Evolutionary conservation across 345 rosid genomes (phyloP).

Genomic region (Lepidium africanum): DNA sequence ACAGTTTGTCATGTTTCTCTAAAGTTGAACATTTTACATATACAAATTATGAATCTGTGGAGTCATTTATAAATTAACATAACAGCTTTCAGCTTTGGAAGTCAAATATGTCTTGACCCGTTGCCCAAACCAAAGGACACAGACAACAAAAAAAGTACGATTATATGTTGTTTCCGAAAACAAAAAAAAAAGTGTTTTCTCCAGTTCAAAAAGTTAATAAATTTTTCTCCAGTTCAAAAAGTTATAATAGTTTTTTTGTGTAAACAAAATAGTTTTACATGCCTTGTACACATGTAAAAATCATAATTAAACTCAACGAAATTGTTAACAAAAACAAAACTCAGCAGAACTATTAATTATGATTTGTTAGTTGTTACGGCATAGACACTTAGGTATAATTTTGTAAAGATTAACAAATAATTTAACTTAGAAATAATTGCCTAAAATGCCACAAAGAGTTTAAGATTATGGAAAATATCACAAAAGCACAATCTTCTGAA

Average conservation of each 20-base stretch:
- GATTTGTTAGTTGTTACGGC: too few relatives aligned
- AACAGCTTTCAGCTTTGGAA: not conserved
- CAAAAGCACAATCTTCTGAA: too few relatives aligned
- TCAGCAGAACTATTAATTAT: too few relatives aligned
- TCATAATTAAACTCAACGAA: not conserved
- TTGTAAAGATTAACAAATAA: too few relatives aligned
- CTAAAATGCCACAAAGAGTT: too few relatives aligned
- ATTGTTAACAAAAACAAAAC: not conserved
- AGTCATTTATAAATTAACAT: constrained; percentile 5
- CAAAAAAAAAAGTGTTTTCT: not conserved
- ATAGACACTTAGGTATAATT: too few relatives aligned
- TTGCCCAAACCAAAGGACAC: constrained; percentile 17
- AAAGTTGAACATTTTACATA: not conserved
- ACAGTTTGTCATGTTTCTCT: constrained; percentile 1
- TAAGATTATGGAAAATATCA: too few relatives aligned
- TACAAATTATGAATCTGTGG: not conserved
- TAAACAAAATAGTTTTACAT: too few relatives aligned
- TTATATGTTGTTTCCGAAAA: not conserved
- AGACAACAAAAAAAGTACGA: not conserved
- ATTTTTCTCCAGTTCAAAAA: not conserved
- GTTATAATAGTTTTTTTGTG: not conserved
- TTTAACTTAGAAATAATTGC: too few relatives aligned
- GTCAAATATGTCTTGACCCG: not conserved
- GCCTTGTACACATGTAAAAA: too few relatives aligned
- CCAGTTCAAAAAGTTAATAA: not conserved